Base-by-base conservation (phyloP, 306 rosid genomes). In the Castanea crenata region DNA sequence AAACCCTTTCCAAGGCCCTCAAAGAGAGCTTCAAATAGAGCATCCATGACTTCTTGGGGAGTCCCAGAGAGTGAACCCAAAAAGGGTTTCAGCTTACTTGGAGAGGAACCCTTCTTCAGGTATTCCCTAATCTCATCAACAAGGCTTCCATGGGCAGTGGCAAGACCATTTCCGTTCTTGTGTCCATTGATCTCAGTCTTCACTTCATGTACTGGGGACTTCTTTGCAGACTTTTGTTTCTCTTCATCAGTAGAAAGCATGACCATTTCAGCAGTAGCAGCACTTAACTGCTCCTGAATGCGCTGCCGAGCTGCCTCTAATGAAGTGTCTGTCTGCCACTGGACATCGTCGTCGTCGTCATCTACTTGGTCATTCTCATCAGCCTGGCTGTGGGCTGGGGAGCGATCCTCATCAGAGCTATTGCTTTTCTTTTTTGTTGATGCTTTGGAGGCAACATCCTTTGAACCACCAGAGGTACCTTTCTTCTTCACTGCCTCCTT, bases 241-340 rank as follows among this genome's bases (percentile, higher is more conserved):
- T 90, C 94, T 71, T 83, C 89, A 1, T 62, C 29, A 0, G 93
- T 89, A 3, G 93, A 85, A 5, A 92, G 97, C 90, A 90, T 86
- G 76, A 92, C 95, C 95, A 92, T 92, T 21, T 89, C 93, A 67
- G 92, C 92, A 27, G 95, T 92, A 21, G 56, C 93, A 10, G 91
- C 89, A 79, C 91, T 92, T 75, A 92, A 56, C 85, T 92, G 97
- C 76, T 92, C 95, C 84, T 92, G 95, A 25, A 90, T 85, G 9
- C 97, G 89, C 83, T 81, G 89, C 23, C 81, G 84, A 31, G 93
- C 97, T 49, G 95, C 97, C 56, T 89, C 92, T 3, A 87, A 2
- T 3, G 97, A 92, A 0, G 97, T 90, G 78, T 92, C 97, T 0
- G 95, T 92, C 76, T 68, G 95, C 97, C 97, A 90, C 65, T 90